A percentile compares a stretch with the other conserved stretches of the same genome.
Evolutionary conservation across 2,329 filamentous ascomycete species (phyloP).

Genomic region (Cytospora piceae): DNA sequence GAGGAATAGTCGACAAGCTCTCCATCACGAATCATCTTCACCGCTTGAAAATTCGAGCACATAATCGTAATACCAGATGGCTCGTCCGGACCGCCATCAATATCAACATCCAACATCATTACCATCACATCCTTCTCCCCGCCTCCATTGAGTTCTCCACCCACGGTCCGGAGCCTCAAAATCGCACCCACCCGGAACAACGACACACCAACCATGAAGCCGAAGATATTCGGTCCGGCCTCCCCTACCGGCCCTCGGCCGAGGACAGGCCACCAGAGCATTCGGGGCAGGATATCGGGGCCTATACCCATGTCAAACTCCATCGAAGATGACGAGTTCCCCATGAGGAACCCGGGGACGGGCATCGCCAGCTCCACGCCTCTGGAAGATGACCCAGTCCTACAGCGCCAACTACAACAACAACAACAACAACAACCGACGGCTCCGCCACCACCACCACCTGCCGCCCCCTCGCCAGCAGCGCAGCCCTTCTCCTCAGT

Average conservation of each 20-base stretch:
- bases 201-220: slow-evolving; percentile 25
- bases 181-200: neutral
- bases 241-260: slow-evolving; percentile 44
- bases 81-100: slow-evolving; percentile 31
- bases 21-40: slow-evolving; percentile 30
- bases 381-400: slow-evolving; percentile 28
- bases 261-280: slow-evolving; percentile 49
- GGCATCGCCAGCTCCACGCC: slow-evolving; percentile 42
- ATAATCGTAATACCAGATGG: slow-evolving; percentile 36
- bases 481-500: slow-evolving; percentile 19
- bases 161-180: slow-evolving; percentile 15
- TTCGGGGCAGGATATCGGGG: slow-evolving; percentile 64
- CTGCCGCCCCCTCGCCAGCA: slow-evolving; percentile 24
- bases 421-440: no score
- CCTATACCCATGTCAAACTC: slow-evolving; percentile 60
- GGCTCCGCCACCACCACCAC: slow-evolving; percentile 3
- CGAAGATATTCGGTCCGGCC: slow-evolving; percentile 28
- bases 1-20: slow-evolving; percentile 25
- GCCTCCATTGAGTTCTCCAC: slow-evolving; percentile 15
- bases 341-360: slow-evolving; percentile 50
- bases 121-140: slow-evolving; percentile 19
- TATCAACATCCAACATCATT: slow-evolving; percentile 31
- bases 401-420: slow-evolving; percentile 34
- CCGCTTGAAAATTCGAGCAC: slow-evolving; percentile 30
- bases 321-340: slow-evolving; percentile 58